Percentiles rank a stretch among this genome's conserved stretches.
Conservation (phyloP, 371 early-diverging fungal genomes). For the Rhizopus arrhizus region DNA sequence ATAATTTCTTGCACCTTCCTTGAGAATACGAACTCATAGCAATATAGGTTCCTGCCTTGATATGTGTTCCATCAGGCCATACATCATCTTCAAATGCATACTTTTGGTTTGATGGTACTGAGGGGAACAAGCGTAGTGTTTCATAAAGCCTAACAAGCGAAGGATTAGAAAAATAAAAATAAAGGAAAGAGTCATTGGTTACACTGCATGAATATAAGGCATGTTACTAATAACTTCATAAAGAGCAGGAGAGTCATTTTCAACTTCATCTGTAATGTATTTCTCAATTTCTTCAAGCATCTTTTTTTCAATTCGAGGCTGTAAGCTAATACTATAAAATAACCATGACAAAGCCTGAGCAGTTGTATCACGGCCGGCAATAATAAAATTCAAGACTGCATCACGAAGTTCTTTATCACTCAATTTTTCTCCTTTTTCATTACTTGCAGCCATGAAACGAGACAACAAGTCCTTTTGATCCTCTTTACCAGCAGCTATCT, state of each 20-base stretch:
- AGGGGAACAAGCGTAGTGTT: slow-evolving; percentile 69
- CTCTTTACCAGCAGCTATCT: slow-evolving; percentile 19
- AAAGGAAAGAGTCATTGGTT: slow-evolving; percentile 15
- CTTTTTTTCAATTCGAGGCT: slow-evolving; percentile 54
- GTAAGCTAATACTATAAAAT: slow-evolving; percentile 54
- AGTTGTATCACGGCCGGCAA: slow-evolving; percentile 72
- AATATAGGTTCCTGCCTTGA: slow-evolving; percentile 58
- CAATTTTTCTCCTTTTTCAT: slow-evolving; percentile 54
- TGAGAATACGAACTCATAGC: slow-evolving; percentile 56
- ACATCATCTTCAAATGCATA: slow-evolving; percentile 65
- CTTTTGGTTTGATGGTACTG: slow-evolving; percentile 71
- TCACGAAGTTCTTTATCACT: slow-evolving; percentile 63
- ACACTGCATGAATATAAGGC: slow-evolving; percentile 63
- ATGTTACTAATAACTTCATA: slow-evolving; percentile 55
- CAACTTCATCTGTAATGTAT: slow-evolving; percentile 38
- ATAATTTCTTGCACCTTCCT: slow-evolving; percentile 56
- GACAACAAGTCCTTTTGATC: slow-evolving; percentile 55
- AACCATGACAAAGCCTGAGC: slow-evolving; percentile 75
- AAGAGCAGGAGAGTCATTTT: slow-evolving; percentile 32
- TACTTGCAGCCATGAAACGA: slow-evolving; percentile 58
- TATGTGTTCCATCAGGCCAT: slow-evolving; percentile 70
- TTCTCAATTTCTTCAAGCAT: slow-evolving; percentile 59
- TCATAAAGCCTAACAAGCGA: slow-evolving; percentile 51
- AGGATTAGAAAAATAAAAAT: background rate
- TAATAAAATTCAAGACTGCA: slow-evolving; percentile 69